Percentiles rank a stretch among this genome's conserved stretches.
phyloP scores from a whole-genome alignment of 2,329 filamentous ascomycete genomes.

The Colletotrichum brevisporum region DNA sequence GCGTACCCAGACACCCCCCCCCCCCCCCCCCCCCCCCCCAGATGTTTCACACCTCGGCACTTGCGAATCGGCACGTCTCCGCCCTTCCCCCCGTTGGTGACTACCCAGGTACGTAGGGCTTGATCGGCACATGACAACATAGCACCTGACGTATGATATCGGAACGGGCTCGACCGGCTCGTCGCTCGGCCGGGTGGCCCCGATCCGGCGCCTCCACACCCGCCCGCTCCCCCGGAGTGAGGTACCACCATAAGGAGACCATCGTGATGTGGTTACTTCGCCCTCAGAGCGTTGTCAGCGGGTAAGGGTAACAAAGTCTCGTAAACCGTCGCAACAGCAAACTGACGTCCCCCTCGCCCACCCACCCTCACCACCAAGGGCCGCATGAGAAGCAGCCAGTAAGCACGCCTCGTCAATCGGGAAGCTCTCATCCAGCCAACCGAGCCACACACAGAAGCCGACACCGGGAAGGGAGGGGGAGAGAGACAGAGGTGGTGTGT shows the following conservation, averaged over 20 bases:
- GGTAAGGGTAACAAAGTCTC: neutral
- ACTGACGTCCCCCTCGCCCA: conserved; percentile 13
- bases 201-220: conserved; percentile 26
- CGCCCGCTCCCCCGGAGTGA: conserved; percentile 8
- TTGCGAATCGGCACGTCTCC: conserved; percentile 21
- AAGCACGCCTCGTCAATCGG: conserved; percentile 40
- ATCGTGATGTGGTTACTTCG: neutral
- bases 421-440: conserved; percentile 35
- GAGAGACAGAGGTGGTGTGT: conserved; percentile 47
- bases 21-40: neutral
- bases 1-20: neutral
- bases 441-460: conserved; percentile 22
- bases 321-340: neutral
- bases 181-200: conserved; percentile 9
- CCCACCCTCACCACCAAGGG: conserved; percentile 40
- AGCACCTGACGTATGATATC: neutral
- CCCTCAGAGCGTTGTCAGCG: neutral
- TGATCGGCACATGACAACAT: conserved; percentile 8
- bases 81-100: neutral
- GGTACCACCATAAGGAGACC: neutral
- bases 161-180: neutral
- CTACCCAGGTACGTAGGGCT: neutral
- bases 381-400: conserved; percentile 40
- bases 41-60: conserved; percentile 17
- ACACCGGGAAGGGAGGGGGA: conserved; percentile 25